Percentiles rank a stretch among this genome's conserved stretches.
Evolutionary conservation across 1,284 basidiomycete genomes (phyloP).

Genomic region (Cryptococcus sp.): DNA sequence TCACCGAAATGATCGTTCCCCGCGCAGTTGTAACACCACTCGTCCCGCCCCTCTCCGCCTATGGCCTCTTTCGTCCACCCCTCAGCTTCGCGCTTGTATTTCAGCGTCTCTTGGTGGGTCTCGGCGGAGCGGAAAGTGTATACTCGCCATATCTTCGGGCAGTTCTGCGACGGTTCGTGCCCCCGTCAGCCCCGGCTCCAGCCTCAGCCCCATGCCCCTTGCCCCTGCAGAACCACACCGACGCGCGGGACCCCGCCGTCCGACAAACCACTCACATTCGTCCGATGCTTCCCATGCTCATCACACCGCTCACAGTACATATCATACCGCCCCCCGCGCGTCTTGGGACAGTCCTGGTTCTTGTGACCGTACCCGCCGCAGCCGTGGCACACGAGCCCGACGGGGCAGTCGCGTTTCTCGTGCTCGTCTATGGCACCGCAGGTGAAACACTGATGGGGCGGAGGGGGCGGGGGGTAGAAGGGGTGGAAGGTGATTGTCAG

Average conservation of each 20-base stretch:
- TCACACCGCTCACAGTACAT: constrained; percentile 66
- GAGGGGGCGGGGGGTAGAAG: neutral
- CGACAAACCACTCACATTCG: constrained; percentile 64
- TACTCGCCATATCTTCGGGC: constrained; percentile 80
- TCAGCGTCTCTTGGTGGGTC: constrained; percentile 56
- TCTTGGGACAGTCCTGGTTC: constrained; percentile 66
- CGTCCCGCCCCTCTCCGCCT: constrained; percentile 37
- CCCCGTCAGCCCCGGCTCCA: neutral
- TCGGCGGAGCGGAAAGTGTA: constrained; percentile 69
- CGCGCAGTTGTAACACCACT: constrained; percentile 82
- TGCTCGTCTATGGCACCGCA: constrained; percentile 86
- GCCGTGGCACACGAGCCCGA: constrained; percentile 75
- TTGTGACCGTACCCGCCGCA: constrained; percentile 87
- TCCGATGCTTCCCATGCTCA: too few species aligned
- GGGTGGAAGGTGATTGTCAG: neutral
- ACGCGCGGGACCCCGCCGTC: too few species aligned
- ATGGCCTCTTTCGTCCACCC: constrained; percentile 43
- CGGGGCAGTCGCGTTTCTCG: constrained; percentile 73
- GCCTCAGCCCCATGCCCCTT: too few species aligned
- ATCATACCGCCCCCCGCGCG: too few species aligned
- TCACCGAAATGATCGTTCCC: constrained; percentile 76
- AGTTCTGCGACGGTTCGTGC: constrained; percentile 60
- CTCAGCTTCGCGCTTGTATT: constrained; percentile 23
- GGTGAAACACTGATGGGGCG: constrained; percentile 66
- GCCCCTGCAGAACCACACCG: too few species aligned